A percentile compares a stretch with the other conserved stretches of the same genome.
phyloP scores from a whole-genome alignment of 2,329 filamentous ascomycete species.

The Colletotrichum sp. region DNA sequence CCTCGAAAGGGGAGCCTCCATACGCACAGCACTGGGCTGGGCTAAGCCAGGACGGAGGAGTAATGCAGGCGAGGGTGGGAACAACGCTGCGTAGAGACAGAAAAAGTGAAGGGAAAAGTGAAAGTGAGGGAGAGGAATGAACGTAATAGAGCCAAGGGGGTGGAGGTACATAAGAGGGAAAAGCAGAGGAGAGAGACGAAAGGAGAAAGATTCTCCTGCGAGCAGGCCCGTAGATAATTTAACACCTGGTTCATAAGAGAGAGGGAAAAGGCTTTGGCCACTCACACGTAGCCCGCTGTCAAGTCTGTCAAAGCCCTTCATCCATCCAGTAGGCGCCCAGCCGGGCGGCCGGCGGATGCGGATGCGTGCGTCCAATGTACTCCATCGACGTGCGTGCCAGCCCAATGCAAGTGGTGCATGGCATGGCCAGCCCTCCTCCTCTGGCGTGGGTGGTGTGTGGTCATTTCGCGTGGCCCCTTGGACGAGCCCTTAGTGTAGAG shows the following conservation, averaged over 20 bases:
- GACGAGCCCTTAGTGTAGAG: neutral
- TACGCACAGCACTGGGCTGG: neutral
- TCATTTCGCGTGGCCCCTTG: constrained; percentile 18
- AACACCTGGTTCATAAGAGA: constrained; percentile 7
- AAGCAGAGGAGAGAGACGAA: neutral
- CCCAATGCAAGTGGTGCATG: constrained; percentile 9
- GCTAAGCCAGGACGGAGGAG: neutral
- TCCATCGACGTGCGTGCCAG: constrained; percentile 1
- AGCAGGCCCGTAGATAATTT: constrained; percentile 17
- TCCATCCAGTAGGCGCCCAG: constrained; percentile 4
- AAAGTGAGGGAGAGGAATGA: neutral
- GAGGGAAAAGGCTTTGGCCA: neutral
- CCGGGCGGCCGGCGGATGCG: constrained; percentile 12
- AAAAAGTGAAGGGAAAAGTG: neutral
- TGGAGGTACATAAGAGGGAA: neutral
- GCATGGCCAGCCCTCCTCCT: neutral
- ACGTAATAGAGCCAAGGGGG: neutral
- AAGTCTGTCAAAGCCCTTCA: neutral
- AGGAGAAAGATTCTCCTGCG: neutral
- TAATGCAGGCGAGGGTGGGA: neutral
- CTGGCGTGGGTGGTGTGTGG: neutral
- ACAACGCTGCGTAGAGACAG: neutral
- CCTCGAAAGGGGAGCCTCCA: neutral
- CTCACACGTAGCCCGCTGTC: constrained; percentile 1
- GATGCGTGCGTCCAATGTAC: constrained; percentile 8